Evolutionary conservation across 805 yeast species (phyloP).

Genomic region (Monosporozyma aerobia): DNA sequence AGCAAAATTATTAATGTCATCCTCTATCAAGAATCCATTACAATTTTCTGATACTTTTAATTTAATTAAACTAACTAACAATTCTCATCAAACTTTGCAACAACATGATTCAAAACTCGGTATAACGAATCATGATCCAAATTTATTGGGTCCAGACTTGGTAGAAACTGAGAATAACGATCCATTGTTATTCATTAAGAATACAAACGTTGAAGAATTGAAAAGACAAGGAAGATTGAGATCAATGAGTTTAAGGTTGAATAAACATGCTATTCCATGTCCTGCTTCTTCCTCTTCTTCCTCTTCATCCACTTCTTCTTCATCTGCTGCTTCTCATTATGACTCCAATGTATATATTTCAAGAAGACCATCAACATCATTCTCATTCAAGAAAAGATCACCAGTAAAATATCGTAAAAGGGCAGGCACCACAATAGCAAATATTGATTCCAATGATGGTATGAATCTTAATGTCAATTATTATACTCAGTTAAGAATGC

Average conservation of each 20-base stretch:
- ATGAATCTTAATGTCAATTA: not conserved
- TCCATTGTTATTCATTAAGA: conserved; percentile 11
- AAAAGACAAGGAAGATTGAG: conserved; percentile 4
- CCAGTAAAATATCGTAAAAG: not conserved
- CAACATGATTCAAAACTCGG: not conserved
- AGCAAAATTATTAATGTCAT: conserved; percentile 44
- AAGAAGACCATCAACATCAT: conserved; percentile 1
- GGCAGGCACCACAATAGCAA: not conserved
- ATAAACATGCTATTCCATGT: conserved; percentile 9
- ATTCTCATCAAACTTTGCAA: not conserved
- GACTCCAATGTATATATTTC: not conserved
- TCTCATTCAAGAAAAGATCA: not conserved
- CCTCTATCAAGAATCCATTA: conserved; percentile 25
- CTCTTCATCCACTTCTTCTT: no score
- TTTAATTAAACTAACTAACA: conserved; percentile 4
- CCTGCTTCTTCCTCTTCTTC: not conserved
- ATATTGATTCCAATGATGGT: not conserved
- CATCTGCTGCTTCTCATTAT: not conserved
- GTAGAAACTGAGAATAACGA: conserved; percentile 18
- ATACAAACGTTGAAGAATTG: not conserved
- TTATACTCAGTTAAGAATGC: not conserved
- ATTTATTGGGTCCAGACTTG: conserved; percentile 17
- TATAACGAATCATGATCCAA: not conserved
- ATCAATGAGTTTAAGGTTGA: conserved; percentile 7
- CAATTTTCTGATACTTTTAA: conserved; percentile 16